Percentiles rank a stretch among this genome's conserved stretches.
Conservation (phyloP, 148 eudicot species). For the Rhododendron griersonianum region DNA sequence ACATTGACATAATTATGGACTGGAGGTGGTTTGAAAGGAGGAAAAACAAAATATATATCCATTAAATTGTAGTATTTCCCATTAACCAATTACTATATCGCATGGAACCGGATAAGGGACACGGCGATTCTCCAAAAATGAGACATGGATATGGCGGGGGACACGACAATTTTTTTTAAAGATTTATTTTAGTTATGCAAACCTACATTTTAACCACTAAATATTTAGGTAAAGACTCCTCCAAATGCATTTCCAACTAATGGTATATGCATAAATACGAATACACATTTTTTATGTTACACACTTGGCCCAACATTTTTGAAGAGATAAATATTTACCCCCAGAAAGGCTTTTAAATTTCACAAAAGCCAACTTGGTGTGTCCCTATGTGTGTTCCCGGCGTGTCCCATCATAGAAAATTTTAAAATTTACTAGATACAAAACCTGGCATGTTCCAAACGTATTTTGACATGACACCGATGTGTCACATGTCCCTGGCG, state of each 20-base stretch:
- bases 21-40: background rate
- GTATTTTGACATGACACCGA: background rate
- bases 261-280: background rate
- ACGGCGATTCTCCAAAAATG: background rate
- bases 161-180: background rate
- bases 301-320: background rate
- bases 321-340: background rate
- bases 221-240: background rate
- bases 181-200: background rate
- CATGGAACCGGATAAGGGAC: background rate
- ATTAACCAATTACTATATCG: background rate
- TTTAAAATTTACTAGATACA: background rate
- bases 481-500: background rate
- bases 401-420: background rate
- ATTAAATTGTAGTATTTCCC: background rate
- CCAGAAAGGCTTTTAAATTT: background rate
- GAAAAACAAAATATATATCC: background rate
- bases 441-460: background rate
- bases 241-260: background rate
- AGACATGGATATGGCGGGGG: background rate
- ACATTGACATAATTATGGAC: background rate
- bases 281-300: background rate
- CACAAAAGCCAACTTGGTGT: background rate
- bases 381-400: background rate
- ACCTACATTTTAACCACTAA: background rate